Evolutionary conservation across 2,329 filamentous ascomycete genomes (phyloP), one percentile per base, ranked within the genome.

Genomic region (Lecanicillium sp.): DNA sequence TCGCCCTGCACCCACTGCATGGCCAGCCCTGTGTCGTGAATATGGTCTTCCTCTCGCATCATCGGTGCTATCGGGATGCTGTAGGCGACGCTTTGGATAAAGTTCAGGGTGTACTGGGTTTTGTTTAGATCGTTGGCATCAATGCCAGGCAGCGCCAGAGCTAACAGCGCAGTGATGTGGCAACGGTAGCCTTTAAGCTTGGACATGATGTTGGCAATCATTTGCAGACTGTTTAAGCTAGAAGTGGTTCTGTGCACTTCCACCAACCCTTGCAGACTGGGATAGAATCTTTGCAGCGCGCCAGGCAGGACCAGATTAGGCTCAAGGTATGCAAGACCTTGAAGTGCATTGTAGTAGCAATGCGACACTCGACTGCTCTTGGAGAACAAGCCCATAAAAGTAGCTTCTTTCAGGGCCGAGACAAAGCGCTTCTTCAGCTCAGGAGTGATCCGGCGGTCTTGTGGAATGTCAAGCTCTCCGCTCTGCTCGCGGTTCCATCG

Each of bases 61-160:
- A 98, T 66, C 44, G 94, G 84, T 42, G 85, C 79, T 55, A 98
- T 86, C 0, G 92, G 94, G 37, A 98, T 94, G 53, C 90, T 94
- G 66, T 96, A 97, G 43, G 88, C 90, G 11, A 97, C 87, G 42
- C 87, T 85, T 60, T 97, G 90, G 41, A 98, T 92, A 57, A 96
- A 96, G 49, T 89, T 87, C 42, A 98, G 71, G 0, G 92, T 94
- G 60, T 95, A 87, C 50, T 95, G 77, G 1, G 92, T 97, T 70
- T 98, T 98, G 56, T 92, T 89, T 18, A 98, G 68, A 61, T 98
- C 92, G 56, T 98, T 98, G 46, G 94, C 89, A 62, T 98, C 94
- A 42, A 98, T 94, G 17, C 92, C 94, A 1, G 94, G 94, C 22
- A 98, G 69, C 4, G 90, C 87, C 43, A 98, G 72, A 5, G 90